These are phyloP conservation scores for Colletotrichum theobromicola DNA, from an alignment of 2,329 filamentous ascomycete genomes.

Conservation along the genomic window DNA sequence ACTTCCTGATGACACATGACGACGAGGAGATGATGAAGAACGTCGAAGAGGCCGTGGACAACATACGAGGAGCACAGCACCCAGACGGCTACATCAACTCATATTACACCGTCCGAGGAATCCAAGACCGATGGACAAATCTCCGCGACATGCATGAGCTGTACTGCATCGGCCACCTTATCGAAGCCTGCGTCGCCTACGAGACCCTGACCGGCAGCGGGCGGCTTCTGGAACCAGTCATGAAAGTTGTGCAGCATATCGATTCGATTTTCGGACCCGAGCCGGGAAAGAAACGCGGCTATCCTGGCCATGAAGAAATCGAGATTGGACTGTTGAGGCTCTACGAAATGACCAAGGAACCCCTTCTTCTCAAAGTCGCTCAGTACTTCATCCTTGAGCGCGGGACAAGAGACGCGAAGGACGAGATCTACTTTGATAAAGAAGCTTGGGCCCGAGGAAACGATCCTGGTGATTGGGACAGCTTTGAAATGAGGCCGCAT, in stretches of 20 bases:
- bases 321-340: conserved; percentile 51
- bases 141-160: conserved; percentile 1
- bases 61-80: background rate
- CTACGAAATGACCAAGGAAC: conserved; percentile 37
- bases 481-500: conserved; percentile 39
- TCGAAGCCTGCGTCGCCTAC: background rate
- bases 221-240: background rate
- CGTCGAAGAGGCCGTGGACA: conserved; percentile 6
- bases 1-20: background rate
- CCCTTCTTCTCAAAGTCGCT: conserved; percentile 44
- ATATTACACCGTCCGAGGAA: background rate
- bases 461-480: conserved; percentile 33
- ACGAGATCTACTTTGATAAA: conserved; percentile 57
- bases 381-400: conserved; percentile 63
- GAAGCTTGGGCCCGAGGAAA: conserved; percentile 50
- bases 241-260: background rate
- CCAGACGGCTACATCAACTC: conserved; percentile 8
- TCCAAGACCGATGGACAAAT: background rate
- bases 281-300: background rate
- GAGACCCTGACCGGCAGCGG: background rate
- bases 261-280: background rate
- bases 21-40: background rate
- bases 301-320: conserved; percentile 34
- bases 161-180: conserved; percentile 1
- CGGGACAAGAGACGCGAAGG: conserved; percentile 53